Conservation (phyloP, 805 yeast genomes). For the Komagataella ulmi region DNA sequence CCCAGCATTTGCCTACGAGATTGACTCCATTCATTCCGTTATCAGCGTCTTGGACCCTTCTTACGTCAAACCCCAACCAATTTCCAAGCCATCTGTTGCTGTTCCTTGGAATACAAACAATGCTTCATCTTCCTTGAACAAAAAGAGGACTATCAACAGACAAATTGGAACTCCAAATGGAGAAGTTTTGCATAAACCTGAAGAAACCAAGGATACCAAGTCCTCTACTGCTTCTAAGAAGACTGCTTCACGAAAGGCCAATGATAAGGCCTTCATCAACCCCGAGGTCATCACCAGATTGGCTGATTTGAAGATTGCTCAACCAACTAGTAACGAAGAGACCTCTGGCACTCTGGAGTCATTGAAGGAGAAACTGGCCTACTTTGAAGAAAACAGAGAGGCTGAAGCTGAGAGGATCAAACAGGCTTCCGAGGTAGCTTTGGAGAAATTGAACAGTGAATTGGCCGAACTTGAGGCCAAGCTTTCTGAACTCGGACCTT, state of each 20-base stretch:
- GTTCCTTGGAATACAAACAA: slow-evolving; percentile 1
- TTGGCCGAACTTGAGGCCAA: slow-evolving; percentile 53
- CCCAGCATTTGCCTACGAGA: slow-evolving; percentile 80
- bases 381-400: slow-evolving; percentile 61
- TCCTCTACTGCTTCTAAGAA: slow-evolving; percentile 8
- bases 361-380: slow-evolving; percentile 60
- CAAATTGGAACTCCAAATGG: not conserved
- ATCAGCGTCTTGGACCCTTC: slow-evolving; percentile 68
- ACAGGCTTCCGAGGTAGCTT: slow-evolving; percentile 54
- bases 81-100: slow-evolving; percentile 6
- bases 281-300: slow-evolving; percentile 69
- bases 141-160: slow-evolving; percentile 1
- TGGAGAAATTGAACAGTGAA: slow-evolving; percentile 16
- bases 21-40: slow-evolving; percentile 60
- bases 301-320: slow-evolving; percentile 59
- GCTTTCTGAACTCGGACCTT: slow-evolving; percentile 4
- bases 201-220: slow-evolving; percentile 36
- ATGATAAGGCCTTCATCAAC: slow-evolving; percentile 55
- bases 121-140: not conserved
- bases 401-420: slow-evolving; percentile 68
- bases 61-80: slow-evolving; percentile 40
- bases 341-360: slow-evolving; percentile 49
- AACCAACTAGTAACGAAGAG: slow-evolving; percentile 70
- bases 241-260: slow-evolving; percentile 8
- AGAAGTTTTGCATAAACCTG: not conserved